Percentiles rank a stretch among this genome's conserved stretches.
Evolutionary conservation across 2,329 filamentous ascomycete species (phyloP).

Genomic region (Xylariomycetidae sp.): DNA sequence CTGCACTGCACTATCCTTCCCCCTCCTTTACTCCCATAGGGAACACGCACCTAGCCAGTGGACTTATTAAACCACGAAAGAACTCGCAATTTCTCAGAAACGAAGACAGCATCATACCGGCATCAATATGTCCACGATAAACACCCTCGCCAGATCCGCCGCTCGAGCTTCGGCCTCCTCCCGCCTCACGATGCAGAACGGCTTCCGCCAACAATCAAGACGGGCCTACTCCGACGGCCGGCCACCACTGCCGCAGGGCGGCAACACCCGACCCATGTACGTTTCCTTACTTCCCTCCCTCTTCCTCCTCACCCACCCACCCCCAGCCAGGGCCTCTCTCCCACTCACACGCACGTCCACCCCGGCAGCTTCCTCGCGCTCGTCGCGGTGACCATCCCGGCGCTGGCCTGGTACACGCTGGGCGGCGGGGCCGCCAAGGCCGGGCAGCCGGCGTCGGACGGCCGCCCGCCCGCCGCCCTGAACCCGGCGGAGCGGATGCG

Average conservation of each 20-base stretch:
- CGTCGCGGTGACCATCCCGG: conserved; percentile 6
- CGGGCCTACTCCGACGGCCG: conserved; percentile 5
- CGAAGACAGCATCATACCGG: background rate
- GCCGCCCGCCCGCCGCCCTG: conserved; percentile 1
- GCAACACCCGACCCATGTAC: conserved; percentile 8
- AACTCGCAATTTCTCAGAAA: background rate
- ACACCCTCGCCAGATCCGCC: conserved; percentile 1
- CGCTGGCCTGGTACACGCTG: conserved; percentile 11
- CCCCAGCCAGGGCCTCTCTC: background rate
- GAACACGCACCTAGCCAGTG: too few relatives aligned
- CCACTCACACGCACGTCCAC: background rate
- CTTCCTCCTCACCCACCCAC: background rate
- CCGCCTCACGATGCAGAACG: background rate
- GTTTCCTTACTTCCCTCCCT: background rate
- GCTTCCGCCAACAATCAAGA: conserved; percentile 1
- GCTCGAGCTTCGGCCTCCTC: conserved; percentile 1
- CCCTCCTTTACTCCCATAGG: too few relatives aligned
- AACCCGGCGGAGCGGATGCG: conserved; percentile 10
- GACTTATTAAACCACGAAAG: background rate
- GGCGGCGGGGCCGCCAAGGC: background rate
- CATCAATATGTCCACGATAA: conserved; percentile 1
- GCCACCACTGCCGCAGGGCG: conserved; percentile 2
- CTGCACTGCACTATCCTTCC: too few relatives aligned
- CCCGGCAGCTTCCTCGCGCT: conserved; percentile 9
- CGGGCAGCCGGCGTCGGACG: background rate